Percentiles rank a stretch among this genome's conserved stretches.
These are phyloP conservation scores for Xylaria sp. DNA, from an alignment of 2,329 filamentous ascomycete species.

Conservation along the genomic window DNA sequence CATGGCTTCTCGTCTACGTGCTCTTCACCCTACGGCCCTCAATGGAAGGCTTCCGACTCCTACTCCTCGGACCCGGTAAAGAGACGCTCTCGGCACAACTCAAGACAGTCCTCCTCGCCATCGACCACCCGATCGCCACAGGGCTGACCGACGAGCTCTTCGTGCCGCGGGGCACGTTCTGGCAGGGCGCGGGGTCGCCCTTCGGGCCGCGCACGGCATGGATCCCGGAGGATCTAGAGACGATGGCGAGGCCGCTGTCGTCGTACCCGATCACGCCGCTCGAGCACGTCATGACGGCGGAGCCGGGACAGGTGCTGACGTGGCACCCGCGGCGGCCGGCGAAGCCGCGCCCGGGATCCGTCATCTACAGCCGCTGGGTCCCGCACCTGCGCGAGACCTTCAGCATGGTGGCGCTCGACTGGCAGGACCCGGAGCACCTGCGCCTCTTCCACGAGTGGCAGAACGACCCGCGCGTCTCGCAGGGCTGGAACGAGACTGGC, in stretches of 20 bases:
- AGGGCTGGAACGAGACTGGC: conserved; percentile 83
- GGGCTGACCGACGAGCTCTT: conserved; percentile 51
- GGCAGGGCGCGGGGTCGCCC: conserved; percentile 76
- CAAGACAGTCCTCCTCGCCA: conserved; percentile 60
- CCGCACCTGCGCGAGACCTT: conserved; percentile 81
- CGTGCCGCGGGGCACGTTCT: conserved; percentile 68
- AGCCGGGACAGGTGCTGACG: conserved; percentile 48
- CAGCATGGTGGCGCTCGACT: conserved; percentile 80
- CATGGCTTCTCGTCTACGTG: conserved; percentile 65
- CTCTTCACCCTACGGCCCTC: conserved; percentile 62
- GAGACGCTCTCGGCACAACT: conserved; percentile 53
- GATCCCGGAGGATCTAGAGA: conserved; percentile 59
- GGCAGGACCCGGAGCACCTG: conserved; percentile 71
- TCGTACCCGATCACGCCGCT: conserved; percentile 63
- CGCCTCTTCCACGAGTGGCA: conserved; percentile 82
- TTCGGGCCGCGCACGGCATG: conserved; percentile 72
- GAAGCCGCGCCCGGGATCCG: conserved; percentile 76
- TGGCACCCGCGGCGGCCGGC: conserved; percentile 77
- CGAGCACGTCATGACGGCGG: conserved; percentile 58
- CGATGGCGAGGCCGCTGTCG: conserved; percentile 54
- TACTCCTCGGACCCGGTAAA: conserved; percentile 55
- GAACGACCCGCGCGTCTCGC: conserved; percentile 83
- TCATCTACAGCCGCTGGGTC: conserved; percentile 82
- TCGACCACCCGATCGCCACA: conserved; percentile 58
- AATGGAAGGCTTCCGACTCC: conserved; percentile 62